Conservation (phyloP, 192 early-diverging fungal species). For the Jimgerdemannia flammicorona region DNA sequence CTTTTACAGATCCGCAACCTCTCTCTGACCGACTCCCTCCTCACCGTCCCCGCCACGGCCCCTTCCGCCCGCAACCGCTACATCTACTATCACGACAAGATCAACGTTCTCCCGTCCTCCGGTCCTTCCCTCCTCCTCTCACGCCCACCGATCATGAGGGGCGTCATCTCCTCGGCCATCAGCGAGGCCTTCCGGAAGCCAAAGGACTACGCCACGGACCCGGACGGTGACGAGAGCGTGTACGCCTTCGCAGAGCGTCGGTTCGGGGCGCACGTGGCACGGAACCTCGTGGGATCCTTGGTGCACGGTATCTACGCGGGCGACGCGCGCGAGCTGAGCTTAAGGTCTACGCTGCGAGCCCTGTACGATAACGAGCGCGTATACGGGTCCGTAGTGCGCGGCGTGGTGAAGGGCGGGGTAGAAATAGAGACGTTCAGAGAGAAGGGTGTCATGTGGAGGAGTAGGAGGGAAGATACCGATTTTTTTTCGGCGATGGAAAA, state of each 20-base stretch:
- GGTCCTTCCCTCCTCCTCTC: conserved; percentile 23
- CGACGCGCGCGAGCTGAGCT: conserved; percentile 71
- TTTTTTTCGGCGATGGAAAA: conserved; percentile 58
- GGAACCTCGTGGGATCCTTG: conserved; percentile 83
- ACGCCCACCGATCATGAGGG: conserved; percentile 39
- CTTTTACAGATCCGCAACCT: conserved; percentile 52
- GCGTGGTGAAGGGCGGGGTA: conserved; percentile 37
- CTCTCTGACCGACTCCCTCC: conserved; percentile 50
- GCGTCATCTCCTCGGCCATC: conserved; percentile 53
- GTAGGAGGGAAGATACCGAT: conserved; percentile 31
- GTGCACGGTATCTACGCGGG: conserved; percentile 95
- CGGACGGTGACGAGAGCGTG: conserved; percentile 78
- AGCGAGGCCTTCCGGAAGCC: conserved; percentile 51
- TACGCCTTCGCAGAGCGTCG: conserved; percentile 75
- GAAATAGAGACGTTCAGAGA: conserved; percentile 30
- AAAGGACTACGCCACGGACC: background rate
- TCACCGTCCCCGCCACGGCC: conserved; percentile 57
- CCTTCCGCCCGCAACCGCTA: conserved; percentile 79
- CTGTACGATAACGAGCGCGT: conserved; percentile 67
- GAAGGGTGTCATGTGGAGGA: conserved; percentile 19
- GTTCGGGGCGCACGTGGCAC: conserved; percentile 69
- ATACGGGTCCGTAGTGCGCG: conserved; percentile 51
- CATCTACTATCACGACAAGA: conserved; percentile 66
- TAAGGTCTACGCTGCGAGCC: conserved; percentile 67
- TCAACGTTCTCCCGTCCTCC: conserved; percentile 62